Base-by-base conservation (phyloP, 2,329 filamentous ascomycete species). In the Fusarium sp. region DNA sequence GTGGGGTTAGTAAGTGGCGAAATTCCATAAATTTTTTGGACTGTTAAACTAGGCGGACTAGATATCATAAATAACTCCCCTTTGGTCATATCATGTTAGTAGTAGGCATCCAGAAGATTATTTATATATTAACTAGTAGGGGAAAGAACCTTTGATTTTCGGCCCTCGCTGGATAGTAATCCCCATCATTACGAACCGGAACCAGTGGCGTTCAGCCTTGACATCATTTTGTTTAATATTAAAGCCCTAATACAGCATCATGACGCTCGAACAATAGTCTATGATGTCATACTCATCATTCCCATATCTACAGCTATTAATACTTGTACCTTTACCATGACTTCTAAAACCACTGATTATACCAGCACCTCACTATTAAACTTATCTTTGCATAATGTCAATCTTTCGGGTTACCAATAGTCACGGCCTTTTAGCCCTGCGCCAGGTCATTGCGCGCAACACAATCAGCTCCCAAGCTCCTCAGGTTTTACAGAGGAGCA, bases 251-350 rank as follows among this genome's bases (percentile, higher is more conserved):
- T 26, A 40, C 34, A 55, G 19, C 24, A 32, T 40, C 5, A 55
- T 55, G 51, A 55, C 51, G 51, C 9, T 40, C 5, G 1, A 32
- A 20, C 1, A 54, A 48, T 23, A 49, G 24, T 55, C 51, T 20
- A 55, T 55, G 51, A 55, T 55, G 34, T 48, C 51, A 55, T 39
- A 12, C 32, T 17, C 24, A 24, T 4, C 7, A 24, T 20, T 8
- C 23, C 12, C 12, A 20, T 32, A 15, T 40, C 4, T 20, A 55
- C 5, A 14, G 15, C 3, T 30, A 17, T 17, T 14, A 1, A 17
- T 32, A 20, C 39, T 20, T 20, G 3, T 55, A 24, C 3, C 7
- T 6, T 36, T 2, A 14, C 4, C 9, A 11, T 6, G 38, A 24
- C 7, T 20, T 4, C 30, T 48, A 4, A 10, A 39, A 48, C 9